phyloP scores from a whole-genome alignment of 2,329 filamentous ascomycete species.

The Trichoderma harzianum region DNA sequence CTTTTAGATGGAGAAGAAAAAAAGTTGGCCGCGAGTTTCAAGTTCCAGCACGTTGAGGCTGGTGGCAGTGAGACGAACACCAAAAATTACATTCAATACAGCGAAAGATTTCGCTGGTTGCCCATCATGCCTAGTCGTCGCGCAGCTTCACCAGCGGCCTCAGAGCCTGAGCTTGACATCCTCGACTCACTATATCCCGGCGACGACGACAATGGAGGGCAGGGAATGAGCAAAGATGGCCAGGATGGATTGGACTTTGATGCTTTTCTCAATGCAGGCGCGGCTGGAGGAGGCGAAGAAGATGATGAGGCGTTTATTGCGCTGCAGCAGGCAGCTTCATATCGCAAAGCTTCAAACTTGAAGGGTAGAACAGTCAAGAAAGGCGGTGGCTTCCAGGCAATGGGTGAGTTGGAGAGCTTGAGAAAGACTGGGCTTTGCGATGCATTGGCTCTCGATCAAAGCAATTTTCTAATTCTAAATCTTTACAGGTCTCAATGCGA shows the following conservation, averaged over 20 bases:
- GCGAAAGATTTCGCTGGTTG: conserved; percentile 1
- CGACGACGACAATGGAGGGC: conserved; percentile 48
- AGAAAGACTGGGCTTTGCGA: not conserved
- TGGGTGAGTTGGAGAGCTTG: conserved; percentile 57
- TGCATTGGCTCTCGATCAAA: not conserved
- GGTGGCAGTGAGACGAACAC: not conserved
- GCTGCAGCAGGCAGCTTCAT: conserved; percentile 78
- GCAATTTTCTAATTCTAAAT: not conserved
- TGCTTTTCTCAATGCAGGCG: conserved; percentile 55
- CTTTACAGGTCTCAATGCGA: conserved; percentile 64
- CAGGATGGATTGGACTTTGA: conserved; percentile 53
- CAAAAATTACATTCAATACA: not conserved
- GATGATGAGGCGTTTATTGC: conserved; percentile 90
- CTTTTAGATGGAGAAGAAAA: conserved; percentile 26
- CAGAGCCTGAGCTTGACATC: conserved; percentile 91
- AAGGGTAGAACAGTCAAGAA: conserved; percentile 90
- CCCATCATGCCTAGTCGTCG: conserved; percentile 61
- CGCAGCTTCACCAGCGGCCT: conserved; percentile 74
- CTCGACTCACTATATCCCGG: conserved; percentile 70
- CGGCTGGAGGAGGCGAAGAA: conserved; percentile 51
- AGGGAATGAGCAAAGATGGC: conserved; percentile 32
- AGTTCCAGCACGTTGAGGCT: not conserved
- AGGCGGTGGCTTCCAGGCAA: conserved; percentile 92
- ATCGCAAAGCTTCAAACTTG: conserved; percentile 76
- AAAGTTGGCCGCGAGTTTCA: conserved; percentile 28